Conservation (phyloP, 1,139 yeast genomes). For the Lodderomyces pseudojiufengensis region DNA sequence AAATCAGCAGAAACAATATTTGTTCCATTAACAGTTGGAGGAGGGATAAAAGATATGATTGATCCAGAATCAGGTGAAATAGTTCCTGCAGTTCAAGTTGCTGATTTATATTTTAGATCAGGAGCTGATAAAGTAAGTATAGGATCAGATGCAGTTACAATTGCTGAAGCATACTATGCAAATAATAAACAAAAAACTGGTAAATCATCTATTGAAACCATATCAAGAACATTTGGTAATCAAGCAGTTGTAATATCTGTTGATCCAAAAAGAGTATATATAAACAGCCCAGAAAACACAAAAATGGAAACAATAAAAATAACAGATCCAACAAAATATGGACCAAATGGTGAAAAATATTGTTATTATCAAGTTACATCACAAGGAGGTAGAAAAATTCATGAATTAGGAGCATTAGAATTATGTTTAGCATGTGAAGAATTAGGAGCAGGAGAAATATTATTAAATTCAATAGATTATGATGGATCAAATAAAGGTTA, state of each 20-base stretch:
- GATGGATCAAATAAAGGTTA: conserved; percentile 94
- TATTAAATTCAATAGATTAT: conserved; percentile 89
- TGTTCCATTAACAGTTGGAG: conserved; percentile 96
- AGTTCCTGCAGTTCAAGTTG: conserved; percentile 85
- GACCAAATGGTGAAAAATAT: conserved; percentile 82
- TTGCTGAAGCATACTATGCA: conserved; percentile 77
- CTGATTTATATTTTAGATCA: conserved; percentile 83
- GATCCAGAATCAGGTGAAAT: conserved; percentile 72
- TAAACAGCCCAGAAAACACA: conserved; percentile 56
- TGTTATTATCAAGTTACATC: conserved; percentile 95
- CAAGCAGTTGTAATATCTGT: conserved; percentile 98
- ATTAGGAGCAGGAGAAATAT: conserved; percentile 94
- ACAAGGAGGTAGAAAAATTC: conserved; percentile 89
- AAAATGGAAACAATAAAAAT: conserved; percentile 53
- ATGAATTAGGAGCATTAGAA: conserved; percentile 89
- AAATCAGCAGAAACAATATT: conserved; percentile 85
- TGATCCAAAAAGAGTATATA: conserved; percentile 86
- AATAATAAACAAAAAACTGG: conserved; percentile 61
- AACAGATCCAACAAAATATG: conserved; percentile 46
- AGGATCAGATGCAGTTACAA: conserved; percentile 93
- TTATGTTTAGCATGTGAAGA: conserved; percentile 84
- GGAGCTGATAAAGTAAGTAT: conserved; percentile 98
- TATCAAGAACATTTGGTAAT: conserved; percentile 84
- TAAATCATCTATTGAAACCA: conserved; percentile 82
- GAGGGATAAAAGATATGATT: conserved; percentile 86